Base-by-base conservation (phyloP, 306 rosid species). In the Sicyos baderoa region DNA sequence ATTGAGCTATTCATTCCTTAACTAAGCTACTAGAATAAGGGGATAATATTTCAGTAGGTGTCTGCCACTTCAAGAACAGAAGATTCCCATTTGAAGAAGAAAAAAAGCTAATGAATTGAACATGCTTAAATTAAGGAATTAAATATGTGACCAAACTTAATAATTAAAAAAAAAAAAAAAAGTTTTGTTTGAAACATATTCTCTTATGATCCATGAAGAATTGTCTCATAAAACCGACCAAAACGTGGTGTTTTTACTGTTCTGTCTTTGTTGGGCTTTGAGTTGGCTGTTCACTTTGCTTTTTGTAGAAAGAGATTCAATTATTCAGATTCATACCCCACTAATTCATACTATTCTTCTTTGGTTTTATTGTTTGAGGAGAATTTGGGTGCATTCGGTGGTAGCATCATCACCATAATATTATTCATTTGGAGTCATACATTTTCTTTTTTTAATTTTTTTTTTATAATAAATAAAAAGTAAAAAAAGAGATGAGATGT, bases 201-300 rank as follows among this genome's bases (percentile, higher is more conserved):
- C 75, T 77, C 78, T 58, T 75, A 74, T 71, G 76, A 63, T 79
- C 61, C 75, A 57, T 77, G 83, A 76, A 76, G 77, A 81, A 79
- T 78, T 54, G 69, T 65, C 52, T 79, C 84, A 77, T 32, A 65
- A 44, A 65, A 65, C 70, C 53, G 70, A 65, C 70, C 54, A 44
- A 65, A 65, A 45, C 54, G 18, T 65, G 70, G 7, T 65, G 40
- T 65, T 65, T 81, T 76, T 77, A 82, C 83, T 64, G 79, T 68
- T 68, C 35, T 71, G 85, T 51, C 82, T 77, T 77, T 80, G 73
- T 83, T 84, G 87, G 84, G 82, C 54, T 59, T 77, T 27, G 67
- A 74, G 77, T 73, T 73, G 70, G 61, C 69, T 35, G 55, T 86
- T 82, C 64, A 23, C 61, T 86, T 80, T 72, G 52, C 79, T 23